Evolutionary conservation across 495 filamentous ascomycete species (phyloP).

Genomic region (Penicillium parvum): DNA sequence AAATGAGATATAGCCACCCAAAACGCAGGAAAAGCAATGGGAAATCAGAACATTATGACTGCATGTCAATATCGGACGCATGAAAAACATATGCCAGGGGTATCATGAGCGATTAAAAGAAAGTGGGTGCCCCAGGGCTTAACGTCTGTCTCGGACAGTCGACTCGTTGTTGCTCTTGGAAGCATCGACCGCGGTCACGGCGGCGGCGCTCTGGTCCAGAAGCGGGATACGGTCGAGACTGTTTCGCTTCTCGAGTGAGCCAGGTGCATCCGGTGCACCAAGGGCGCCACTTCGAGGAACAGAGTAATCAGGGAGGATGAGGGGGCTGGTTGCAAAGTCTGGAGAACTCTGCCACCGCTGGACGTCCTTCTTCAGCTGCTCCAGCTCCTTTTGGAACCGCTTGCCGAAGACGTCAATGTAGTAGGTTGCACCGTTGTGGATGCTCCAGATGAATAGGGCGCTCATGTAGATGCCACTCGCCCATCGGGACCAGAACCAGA

Average conservation of each 20-base stretch:
- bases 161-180: constrained; percentile 5
- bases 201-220: constrained; percentile 29
- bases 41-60: no score
- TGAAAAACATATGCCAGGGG: constrained; percentile 9
- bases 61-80: not conserved
- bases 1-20: not conserved
- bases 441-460: constrained; percentile 79
- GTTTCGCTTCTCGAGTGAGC: constrained; percentile 25
- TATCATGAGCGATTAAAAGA: constrained; percentile 14
- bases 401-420: constrained; percentile 98
- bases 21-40: no score
- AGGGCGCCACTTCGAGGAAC: constrained; percentile 13
- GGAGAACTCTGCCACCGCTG: constrained; percentile 73
- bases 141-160: constrained; percentile 24
- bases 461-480: constrained; percentile 71
- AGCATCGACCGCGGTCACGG: constrained; percentile 23
- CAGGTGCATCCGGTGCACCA: constrained; percentile 6
- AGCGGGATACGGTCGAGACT: constrained; percentile 41
- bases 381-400: constrained; percentile 93
- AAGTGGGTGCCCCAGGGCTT: not conserved
- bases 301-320: constrained; percentile 20
- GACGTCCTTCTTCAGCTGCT: constrained; percentile 83
- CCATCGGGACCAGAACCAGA: constrained; percentile 93
- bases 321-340: constrained; percentile 33
- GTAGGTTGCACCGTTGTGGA: constrained; percentile 93